Base-by-base conservation (phyloP, 805 yeast genomes). In the Zygotorulaspora chibaensis region DNA sequence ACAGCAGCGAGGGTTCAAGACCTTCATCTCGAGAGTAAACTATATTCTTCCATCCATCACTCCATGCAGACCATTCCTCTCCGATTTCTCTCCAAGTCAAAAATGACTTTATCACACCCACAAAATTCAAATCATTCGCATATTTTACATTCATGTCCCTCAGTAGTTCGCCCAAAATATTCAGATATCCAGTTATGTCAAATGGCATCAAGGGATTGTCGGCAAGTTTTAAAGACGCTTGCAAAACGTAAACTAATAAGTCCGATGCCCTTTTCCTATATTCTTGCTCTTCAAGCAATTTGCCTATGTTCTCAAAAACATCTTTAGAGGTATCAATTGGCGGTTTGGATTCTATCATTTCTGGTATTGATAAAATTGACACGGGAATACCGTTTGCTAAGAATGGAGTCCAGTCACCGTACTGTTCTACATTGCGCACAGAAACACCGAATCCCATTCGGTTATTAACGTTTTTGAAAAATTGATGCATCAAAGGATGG, bases 191-290 rank as follows among this genome's bases (percentile, higher is more conserved):
- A 3, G 60, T 63, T 29, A 86, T 63, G 58, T 81, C 77, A 53
- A 75, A 84, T 2, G 96, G 96, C 13, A 90, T 69, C 34, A 87
- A 63, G 1, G 97, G 95, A 34, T 74, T 76, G 54, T 89, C 96
- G 0, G 81, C 76, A n/a, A 84, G 58, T 38, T 76, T 73, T n/a
- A 88, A 58, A 0, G 76, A 65, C 2, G 82, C 51, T 38, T 74
- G 68, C 3, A 85, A 71, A 1, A 84, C 57, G 17, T 84, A 58
- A 44, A 80, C 76, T 2, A 81, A 76, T 49, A 88, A 57, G 13
- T 79, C 75, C 8, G 67, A 58, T 57, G 83, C 88, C 41, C 75
- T 71, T 13, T 66, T 59, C 12, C 69, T 71, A 1, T 80, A 73
- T 54, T 84, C 91, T 1, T 34, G 34, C 31, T 81, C 70, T 26